Base-by-base conservation (phyloP, 2,329 filamentous ascomycete species). In the Venturia carpophila region DNA sequence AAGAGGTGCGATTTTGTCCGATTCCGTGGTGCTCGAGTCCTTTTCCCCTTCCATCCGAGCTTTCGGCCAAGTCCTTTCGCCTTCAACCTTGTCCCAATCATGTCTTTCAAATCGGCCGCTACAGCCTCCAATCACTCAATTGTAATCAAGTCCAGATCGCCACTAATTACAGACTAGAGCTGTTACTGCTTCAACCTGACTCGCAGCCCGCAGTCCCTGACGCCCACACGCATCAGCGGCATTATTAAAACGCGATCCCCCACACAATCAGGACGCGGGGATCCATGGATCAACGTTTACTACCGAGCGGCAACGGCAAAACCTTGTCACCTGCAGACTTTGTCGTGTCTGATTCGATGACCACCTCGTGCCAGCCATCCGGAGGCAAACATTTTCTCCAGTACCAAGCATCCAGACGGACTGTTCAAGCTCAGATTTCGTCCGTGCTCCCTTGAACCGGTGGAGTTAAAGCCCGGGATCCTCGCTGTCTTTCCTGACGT, bases 221-320 rank as follows among this genome's bases (percentile, higher is more conserved):
- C 27, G 30, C 52, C 27, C 30, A 37, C 15, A 37, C 27, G 30
- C 52, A 37, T 30, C 52, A 56, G 52, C 30, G 52, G 52, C 52
- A 13, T n/a, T 15, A 13, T n/a, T 15, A 21, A 56, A 30, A 15
- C 15, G 19, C 30, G 4, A 56, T 34, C 10, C 52, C 30, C 52
- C 52, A 56, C 52, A 19, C 52, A 58, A 34, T 37, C 52, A 58
- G 6, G 37, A 34, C 24, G 52, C 52, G 52, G 52, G 52, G 52
- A 58, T 58, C 27, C 52, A 27, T 30, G 52, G 52, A 58, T 58
- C 27, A 21, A 34, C 24, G 47, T 27, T 21, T 11, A 27, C 24
- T 15, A 52, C 24, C 21, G 10, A 5, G 27, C 21, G 27, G 52
- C 27, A 56, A n/a, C 52, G 27, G 15, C 24, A 37, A 37, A 21